These are phyloP conservation scores for Penicillium alfredii DNA, from an alignment of 495 filamentous ascomycete genomes.

Conservation along the genomic window DNA sequence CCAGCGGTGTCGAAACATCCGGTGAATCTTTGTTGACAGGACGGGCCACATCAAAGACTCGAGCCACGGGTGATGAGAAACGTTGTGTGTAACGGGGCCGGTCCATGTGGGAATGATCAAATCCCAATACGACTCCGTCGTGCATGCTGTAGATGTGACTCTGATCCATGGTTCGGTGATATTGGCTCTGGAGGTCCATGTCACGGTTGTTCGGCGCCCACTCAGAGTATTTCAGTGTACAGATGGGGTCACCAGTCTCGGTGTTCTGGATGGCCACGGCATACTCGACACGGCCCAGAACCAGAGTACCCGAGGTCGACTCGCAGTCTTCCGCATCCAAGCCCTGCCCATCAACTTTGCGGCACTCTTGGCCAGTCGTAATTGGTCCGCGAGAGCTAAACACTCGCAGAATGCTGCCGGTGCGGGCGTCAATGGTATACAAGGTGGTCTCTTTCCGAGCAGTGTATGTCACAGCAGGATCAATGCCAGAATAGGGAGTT, in stretches of 20 bases:
- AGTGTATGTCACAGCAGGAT: conserved; percentile 70
- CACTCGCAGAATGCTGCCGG: conserved; percentile 61
- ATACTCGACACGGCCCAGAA: conserved; percentile 80
- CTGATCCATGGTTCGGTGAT: conserved; percentile 71
- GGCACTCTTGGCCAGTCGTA: conserved; percentile 44
- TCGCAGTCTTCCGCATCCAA: conserved; percentile 66
- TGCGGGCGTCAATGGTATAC: conserved; percentile 78
- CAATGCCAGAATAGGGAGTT: conserved; percentile 59
- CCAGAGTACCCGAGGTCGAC: conserved; percentile 62
- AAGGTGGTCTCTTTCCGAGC: conserved; percentile 74
- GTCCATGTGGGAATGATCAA: conserved; percentile 57
- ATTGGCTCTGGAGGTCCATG: conserved; percentile 77
- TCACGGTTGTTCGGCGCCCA: conserved; percentile 94
- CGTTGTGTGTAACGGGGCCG: conserved; percentile 57
- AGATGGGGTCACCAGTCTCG: conserved; percentile 70
- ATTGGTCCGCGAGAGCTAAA: conserved; percentile 56
- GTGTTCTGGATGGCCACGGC: conserved; percentile 74
- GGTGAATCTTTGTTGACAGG: conserved; percentile 52
- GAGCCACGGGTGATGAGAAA: conserved; percentile 75
- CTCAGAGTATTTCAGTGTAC: conserved; percentile 87
- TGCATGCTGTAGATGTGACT: conserved; percentile 83
- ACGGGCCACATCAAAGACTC: conserved; percentile 86
- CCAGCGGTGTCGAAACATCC: conserved; percentile 54
- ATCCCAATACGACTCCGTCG: conserved; percentile 80
- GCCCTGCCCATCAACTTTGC: conserved; percentile 54